Evolutionary conservation across 371 early-diverging fungal genomes (phyloP).

Genomic region (Mucor racemosus): DNA sequence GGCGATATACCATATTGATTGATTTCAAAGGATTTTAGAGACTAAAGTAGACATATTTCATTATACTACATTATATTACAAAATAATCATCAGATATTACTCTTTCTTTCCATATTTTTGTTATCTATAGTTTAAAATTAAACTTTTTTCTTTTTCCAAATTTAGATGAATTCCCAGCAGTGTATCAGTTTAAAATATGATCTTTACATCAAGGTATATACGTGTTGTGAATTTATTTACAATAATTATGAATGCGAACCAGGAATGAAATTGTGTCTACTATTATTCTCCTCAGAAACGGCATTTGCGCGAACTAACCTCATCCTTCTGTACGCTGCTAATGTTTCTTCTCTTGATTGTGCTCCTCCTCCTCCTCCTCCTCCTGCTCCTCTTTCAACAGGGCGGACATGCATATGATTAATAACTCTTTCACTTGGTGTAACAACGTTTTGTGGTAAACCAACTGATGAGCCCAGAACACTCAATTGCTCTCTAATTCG

Average conservation of each 20-base stretch:
- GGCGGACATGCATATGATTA: conserved; percentile 8
- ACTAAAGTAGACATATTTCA: no score
- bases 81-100: neutral
- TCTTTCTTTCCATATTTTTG: neutral
- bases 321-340: no score
- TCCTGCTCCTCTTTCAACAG: neutral
- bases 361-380: neutral
- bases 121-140: neutral
- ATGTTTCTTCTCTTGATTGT: neutral
- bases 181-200: neutral
- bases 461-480: conserved; percentile 17
- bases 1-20: no score
- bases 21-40: no score
- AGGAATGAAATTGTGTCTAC: neutral
- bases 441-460: neutral
- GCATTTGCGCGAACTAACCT: no score
- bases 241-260: neutral
- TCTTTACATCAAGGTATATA: neutral
- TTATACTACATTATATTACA: neutral
- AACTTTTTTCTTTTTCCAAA: neutral
- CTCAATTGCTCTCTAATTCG: conserved; percentile 42
- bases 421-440: conserved; percentile 7
- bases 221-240: conserved; percentile 1
- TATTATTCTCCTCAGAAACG: neutral
- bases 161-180: neutral